Percentiles rank a stretch among this genome's conserved stretches.
Evolutionary conservation across 129 eudicot species (phyloP).

Genomic region (Solidago caesia): DNA sequence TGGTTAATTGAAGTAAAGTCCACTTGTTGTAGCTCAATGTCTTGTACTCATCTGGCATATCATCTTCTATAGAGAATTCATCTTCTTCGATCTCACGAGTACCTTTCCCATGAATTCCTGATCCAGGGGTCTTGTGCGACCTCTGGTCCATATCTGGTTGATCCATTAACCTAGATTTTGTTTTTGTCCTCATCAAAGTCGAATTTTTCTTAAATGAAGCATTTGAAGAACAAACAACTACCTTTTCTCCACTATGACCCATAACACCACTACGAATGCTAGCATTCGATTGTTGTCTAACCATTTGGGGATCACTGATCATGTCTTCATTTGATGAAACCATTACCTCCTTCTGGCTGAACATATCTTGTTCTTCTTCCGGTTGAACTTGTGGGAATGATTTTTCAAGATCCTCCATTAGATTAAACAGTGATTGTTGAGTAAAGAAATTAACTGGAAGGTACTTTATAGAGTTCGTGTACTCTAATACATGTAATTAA

Average conservation of each 20-base stretch:
- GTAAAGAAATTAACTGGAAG: no score
- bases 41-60: conserved; percentile 69
- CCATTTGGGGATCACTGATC: no score
- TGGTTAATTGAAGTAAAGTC: conserved; percentile 48
- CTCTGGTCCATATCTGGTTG: conserved; percentile 44
- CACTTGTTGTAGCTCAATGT: conserved; percentile 49
- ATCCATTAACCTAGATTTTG: conserved; percentile 67
- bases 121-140: conserved; percentile 31
- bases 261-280: conserved; percentile 12
- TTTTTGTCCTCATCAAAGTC: conserved; percentile 41
- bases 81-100: conserved; percentile 36
- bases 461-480: no score
- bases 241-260: conserved; percentile 27
- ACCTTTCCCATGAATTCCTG: conserved; percentile 21
- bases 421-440: no score
- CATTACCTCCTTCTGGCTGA: no score
- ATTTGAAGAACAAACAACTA: conserved; percentile 48
- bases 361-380: no score
- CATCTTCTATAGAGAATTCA: conserved; percentile 45
- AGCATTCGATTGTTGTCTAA: conserved; percentile 35
- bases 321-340: no score
- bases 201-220: conserved; percentile 42
- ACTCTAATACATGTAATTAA: no score
- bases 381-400: no score
- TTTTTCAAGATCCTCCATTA: no score